Conservation (phyloP, 768 basidiomycete genomes). For the Russula abietina region DNA sequence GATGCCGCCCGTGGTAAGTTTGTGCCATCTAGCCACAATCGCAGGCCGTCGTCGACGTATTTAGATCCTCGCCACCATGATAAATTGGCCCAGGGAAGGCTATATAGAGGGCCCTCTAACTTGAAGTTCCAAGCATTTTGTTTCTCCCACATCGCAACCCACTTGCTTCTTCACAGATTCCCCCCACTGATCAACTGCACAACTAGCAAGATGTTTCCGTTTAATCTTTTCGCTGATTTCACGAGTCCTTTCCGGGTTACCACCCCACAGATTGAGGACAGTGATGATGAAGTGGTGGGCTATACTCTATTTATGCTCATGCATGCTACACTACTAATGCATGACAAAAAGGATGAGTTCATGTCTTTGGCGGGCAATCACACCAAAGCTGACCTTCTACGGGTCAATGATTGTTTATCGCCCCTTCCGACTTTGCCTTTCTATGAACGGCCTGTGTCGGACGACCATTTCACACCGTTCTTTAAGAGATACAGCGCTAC, state of each 20-base stretch:
- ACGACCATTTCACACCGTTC: not conserved
- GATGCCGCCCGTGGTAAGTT: not conserved
- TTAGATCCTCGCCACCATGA: not conserved
- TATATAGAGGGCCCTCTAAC: not conserved
- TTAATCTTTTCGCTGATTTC: slow-evolving; percentile 1
- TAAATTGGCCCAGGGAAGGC: not conserved
- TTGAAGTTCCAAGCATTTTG: not conserved
- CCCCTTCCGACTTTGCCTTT: not conserved
- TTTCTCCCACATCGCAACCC: not conserved
- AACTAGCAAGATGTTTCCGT: slow-evolving; percentile 1
- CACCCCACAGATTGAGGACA: not conserved
- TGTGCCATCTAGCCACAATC: not conserved
- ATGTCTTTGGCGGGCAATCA: not conserved
- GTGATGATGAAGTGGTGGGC: slow-evolving; percentile 14
- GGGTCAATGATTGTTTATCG: not conserved
- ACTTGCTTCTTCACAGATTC: not conserved
- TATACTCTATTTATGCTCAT: not conserved
- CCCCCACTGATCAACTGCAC: not conserved
- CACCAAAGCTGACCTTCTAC: not conserved
- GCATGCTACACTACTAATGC: not conserved
- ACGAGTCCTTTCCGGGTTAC: slow-evolving; percentile 1
- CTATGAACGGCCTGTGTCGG: not conserved
- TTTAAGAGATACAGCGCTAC: not conserved
- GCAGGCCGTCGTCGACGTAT: not conserved
- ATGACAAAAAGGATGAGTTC: not conserved